Conservation (phyloP, 2,329 filamentous ascomycete species). For the Fusarium illudens region DNA sequence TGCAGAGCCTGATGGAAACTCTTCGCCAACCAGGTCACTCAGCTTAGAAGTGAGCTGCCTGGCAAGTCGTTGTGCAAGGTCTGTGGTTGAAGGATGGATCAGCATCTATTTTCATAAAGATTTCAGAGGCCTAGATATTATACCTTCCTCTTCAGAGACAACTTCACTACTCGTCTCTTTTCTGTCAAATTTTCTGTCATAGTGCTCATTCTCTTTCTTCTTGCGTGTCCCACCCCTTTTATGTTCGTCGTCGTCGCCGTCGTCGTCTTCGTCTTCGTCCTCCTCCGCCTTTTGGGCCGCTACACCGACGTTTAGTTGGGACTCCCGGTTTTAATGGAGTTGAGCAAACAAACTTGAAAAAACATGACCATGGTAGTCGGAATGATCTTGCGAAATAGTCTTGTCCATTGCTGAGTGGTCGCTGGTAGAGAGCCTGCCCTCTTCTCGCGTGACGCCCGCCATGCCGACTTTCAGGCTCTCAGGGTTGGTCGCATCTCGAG, state of each 20-base stretch:
- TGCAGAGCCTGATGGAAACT: not conserved
- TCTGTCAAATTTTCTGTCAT: not conserved
- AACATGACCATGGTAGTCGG: not conserved
- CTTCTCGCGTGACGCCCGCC: not conserved
- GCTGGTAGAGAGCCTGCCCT: no score
- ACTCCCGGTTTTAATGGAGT: no score
- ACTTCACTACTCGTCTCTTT: not conserved
- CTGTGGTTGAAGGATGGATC: not conserved
- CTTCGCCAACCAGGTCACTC: not conserved
- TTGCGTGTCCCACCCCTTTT: not conserved
- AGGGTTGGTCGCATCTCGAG: not conserved
- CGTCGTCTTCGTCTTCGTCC: not conserved
- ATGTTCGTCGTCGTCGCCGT: not conserved
- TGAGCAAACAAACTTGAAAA: not conserved
- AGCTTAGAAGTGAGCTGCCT: not conserved
- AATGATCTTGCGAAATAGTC: slow-evolving; percentile 17
- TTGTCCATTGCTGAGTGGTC: not conserved
- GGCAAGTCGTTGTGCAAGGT: not conserved
- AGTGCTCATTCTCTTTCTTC: not conserved
- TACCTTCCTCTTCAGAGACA: not conserved
- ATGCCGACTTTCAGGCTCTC: not conserved
- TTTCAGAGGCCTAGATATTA: not conserved
- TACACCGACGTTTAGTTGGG: not conserved
- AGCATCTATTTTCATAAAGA: not conserved
- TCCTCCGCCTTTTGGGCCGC: no score